phyloP scores from a whole-genome alignment of 2,329 filamentous ascomycete genomes.

The Exutisphaerella laricina region DNA sequence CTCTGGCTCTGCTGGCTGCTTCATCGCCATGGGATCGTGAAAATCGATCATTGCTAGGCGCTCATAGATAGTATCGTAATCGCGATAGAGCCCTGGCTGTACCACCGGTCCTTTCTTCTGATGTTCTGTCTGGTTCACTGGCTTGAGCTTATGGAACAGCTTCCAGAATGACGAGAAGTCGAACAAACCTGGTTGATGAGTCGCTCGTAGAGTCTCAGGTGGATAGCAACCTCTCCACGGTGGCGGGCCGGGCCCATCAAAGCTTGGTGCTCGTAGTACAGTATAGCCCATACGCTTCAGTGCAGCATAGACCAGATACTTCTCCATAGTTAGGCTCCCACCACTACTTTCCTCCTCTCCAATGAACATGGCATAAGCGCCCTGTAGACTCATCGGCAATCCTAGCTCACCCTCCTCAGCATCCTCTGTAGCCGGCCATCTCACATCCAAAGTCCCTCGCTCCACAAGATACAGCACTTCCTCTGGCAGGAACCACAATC shows the following conservation, averaged over 20 bases:
- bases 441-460: slow-evolving; percentile 76
- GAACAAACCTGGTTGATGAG: slow-evolving; percentile 33
- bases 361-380: slow-evolving; percentile 79
- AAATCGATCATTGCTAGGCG: slow-evolving; percentile 68
- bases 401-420: slow-evolving; percentile 53
- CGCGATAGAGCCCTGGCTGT: slow-evolving; percentile 49
- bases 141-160: slow-evolving; percentile 12
- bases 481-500: slow-evolving; percentile 79
- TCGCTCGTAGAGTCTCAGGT: slow-evolving; percentile 2
- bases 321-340: slow-evolving; percentile 59
- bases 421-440: slow-evolving; percentile 58
- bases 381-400: slow-evolving; percentile 84
- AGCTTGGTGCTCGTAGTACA: slow-evolving; percentile 62
- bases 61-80: slow-evolving; percentile 63
- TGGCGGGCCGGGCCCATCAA: slow-evolving; percentile 23
- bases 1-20: slow-evolving; percentile 25
- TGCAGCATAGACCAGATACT: slow-evolving; percentile 82
- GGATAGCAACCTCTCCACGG: slow-evolving; percentile 24
- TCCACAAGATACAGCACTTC: slow-evolving; percentile 88
- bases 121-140: slow-evolving; percentile 4
- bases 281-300: slow-evolving; percentile 79
- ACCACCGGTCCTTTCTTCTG: slow-evolving; percentile 44
- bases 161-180: slow-evolving; percentile 13
- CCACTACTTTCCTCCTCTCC: slow-evolving; percentile 56
- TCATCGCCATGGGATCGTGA: slow-evolving; percentile 53